phyloP scores from a whole-genome alignment of 129 eudicot genomes.

The Gnaphalium uliginosum region DNA sequence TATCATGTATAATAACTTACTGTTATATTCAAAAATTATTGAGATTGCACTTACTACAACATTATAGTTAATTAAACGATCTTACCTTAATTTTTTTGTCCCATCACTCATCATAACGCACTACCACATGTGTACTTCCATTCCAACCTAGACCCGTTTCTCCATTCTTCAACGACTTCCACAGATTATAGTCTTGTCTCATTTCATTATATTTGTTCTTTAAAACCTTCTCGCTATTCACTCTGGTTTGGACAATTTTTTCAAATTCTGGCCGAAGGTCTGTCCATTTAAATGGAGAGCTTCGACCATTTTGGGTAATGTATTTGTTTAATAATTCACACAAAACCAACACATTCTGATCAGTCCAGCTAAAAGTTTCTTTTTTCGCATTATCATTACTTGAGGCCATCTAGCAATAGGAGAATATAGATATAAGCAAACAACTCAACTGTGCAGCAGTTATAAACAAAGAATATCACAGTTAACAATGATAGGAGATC shows the following conservation, averaged over 20 bases:
- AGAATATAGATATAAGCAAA: too few relatives aligned
- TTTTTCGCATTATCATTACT: not conserved
- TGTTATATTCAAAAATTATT: not conserved
- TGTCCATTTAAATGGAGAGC: not conserved
- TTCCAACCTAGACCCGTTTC: conserved; percentile 5
- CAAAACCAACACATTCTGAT: not conserved
- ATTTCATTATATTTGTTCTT: conserved; percentile 16
- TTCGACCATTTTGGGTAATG: not conserved
- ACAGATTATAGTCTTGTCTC: not conserved
- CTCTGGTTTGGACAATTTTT: not conserved
- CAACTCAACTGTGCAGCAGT: too few relatives aligned
- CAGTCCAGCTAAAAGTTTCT: not conserved
- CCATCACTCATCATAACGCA: not conserved
- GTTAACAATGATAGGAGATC: too few relatives aligned
- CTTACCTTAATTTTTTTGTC: conserved; percentile 10
- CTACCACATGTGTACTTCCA: not conserved
- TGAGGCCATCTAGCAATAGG: too few relatives aligned
- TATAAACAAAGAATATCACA: too few relatives aligned
- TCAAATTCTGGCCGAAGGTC: conserved; percentile 16
- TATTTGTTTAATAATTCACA: conserved; percentile 14
- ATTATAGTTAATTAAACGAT: not conserved
- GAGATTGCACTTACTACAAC: not conserved
- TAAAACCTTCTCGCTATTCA: not conserved
- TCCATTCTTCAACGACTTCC: conserved; percentile 4
- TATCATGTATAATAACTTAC: not conserved